phyloP scores from a whole-genome alignment of 2,329 filamentous ascomycete species.

The Fusarium sp. region DNA sequence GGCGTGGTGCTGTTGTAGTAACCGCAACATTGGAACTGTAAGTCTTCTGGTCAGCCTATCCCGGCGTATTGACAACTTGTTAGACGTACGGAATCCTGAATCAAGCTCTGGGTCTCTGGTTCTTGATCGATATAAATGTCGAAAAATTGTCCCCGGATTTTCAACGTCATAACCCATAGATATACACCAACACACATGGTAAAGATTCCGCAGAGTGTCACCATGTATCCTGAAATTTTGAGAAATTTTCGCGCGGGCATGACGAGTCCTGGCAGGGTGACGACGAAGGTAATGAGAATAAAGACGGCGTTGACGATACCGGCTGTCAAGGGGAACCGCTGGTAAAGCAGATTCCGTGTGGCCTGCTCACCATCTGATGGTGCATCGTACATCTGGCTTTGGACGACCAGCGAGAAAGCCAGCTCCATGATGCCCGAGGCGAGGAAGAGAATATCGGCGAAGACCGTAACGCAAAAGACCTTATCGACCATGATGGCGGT shows the following conservation, averaged over 20 bases:
- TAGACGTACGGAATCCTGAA: slow-evolving; percentile 73
- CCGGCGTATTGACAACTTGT: neutral
- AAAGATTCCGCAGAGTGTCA: slow-evolving; percentile 70
- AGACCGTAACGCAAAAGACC: slow-evolving; percentile 62
- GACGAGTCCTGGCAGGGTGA: slow-evolving; percentile 77
- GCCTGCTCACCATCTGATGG: slow-evolving; percentile 60
- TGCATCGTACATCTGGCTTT: slow-evolving; percentile 56
- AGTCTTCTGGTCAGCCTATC: neutral
- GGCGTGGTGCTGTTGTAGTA: slow-evolving; percentile 78
- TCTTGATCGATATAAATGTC: slow-evolving; percentile 70
- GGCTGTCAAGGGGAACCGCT: slow-evolving; percentile 67
- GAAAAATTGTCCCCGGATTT: slow-evolving; percentile 70
- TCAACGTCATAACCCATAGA: slow-evolving; percentile 79
- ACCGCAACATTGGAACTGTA: slow-evolving; percentile 81
- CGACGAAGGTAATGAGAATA: slow-evolving; percentile 75
- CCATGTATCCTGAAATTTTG: slow-evolving; percentile 73
- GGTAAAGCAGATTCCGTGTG: slow-evolving; percentile 63
- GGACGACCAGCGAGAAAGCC: slow-evolving; percentile 65
- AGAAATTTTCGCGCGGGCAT: slow-evolving; percentile 75
- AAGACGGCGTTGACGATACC: slow-evolving; percentile 78
- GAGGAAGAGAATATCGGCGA: slow-evolving; percentile 63
- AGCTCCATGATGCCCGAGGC: slow-evolving; percentile 65
- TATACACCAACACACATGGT: slow-evolving; percentile 73
- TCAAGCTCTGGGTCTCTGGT: slow-evolving; percentile 68
- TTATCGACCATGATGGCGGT: slow-evolving; percentile 63